Evolutionary conservation across 192 early-diverging fungal genomes (phyloP).

Genomic region (Backusella westeae): DNA sequence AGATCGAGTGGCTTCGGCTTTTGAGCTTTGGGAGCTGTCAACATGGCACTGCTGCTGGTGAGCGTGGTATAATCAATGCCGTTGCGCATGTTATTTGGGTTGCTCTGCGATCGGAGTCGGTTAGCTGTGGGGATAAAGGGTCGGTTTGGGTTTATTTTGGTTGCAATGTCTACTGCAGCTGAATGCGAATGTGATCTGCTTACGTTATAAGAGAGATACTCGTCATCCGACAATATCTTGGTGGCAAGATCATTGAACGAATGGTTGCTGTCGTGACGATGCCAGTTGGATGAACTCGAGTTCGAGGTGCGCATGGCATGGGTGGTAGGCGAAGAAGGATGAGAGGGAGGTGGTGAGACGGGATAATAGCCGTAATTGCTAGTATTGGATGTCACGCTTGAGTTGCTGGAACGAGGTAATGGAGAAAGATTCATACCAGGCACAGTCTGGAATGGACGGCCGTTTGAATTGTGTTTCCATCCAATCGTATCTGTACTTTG

Average conservation of each 20-base stretch:
- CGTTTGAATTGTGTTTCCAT: not conserved
- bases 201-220: not conserved
- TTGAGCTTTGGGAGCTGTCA: not conserved
- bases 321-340: constrained; percentile 34
- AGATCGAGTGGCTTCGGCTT: constrained; percentile 6
- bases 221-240: not conserved
- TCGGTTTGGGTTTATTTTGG: not conserved
- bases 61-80: not conserved
- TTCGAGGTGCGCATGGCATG: constrained; percentile 16
- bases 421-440: constrained; percentile 35
- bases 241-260: not conserved
- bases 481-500: not conserved
- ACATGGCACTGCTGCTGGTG: not conserved
- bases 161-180: not conserved
- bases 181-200: constrained; percentile 15
- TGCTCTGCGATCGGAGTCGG: constrained; percentile 52
- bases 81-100: constrained; percentile 48
- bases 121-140: constrained; percentile 20
- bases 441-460: constrained; percentile 13
- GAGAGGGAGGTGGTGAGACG: constrained; percentile 47
- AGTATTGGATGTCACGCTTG: not conserved
- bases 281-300: constrained; percentile 16
- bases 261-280: constrained; percentile 28
- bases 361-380: constrained; percentile 32
- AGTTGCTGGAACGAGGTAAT: constrained; percentile 22